phyloP scores from a whole-genome alignment of 1,284 basidiomycete species.

The Ganoderma boninense region DNA sequence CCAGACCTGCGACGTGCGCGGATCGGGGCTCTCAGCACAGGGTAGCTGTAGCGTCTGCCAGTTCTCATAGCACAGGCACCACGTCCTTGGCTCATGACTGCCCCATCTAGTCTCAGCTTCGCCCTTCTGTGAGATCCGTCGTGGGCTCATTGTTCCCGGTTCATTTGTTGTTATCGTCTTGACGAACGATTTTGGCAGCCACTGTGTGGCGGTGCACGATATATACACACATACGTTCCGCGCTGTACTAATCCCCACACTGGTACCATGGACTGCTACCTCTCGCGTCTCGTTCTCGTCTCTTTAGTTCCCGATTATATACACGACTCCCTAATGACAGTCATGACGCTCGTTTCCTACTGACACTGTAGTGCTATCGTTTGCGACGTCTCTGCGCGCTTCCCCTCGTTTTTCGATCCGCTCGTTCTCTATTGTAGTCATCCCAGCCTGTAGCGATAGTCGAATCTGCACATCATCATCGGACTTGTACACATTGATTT shows the following conservation, averaged over 20 bases:
- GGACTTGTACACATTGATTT: neutral
- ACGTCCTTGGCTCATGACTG: neutral
- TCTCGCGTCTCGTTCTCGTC: neutral
- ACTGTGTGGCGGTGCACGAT: neutral
- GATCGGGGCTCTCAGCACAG: slow-evolving; percentile 37
- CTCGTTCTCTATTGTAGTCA: neutral
- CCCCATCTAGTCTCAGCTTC: neutral
- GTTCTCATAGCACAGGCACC: slow-evolving; percentile 15
- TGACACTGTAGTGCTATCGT: neutral
- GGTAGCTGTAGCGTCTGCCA: slow-evolving; percentile 40
- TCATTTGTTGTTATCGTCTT: neutral
- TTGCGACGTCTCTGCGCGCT: neutral
- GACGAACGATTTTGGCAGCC: slow-evolving; percentile 3
- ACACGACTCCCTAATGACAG: neutral
- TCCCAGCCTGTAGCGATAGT: slow-evolving; percentile 2
- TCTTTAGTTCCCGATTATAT: neutral
- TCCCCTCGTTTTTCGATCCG: neutral
- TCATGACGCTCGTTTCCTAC: neutral
- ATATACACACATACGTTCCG: neutral
- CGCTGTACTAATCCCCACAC: neutral
- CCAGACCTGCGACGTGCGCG: slow-evolving; percentile 43
- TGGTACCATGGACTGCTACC: neutral
- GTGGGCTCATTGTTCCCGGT: neutral
- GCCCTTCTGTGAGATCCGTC: neutral
- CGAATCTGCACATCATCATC: neutral